phyloP scores from a whole-genome alignment of 192 early-diverging fungal genomes.

The Chytriomyces sp. region DNA sequence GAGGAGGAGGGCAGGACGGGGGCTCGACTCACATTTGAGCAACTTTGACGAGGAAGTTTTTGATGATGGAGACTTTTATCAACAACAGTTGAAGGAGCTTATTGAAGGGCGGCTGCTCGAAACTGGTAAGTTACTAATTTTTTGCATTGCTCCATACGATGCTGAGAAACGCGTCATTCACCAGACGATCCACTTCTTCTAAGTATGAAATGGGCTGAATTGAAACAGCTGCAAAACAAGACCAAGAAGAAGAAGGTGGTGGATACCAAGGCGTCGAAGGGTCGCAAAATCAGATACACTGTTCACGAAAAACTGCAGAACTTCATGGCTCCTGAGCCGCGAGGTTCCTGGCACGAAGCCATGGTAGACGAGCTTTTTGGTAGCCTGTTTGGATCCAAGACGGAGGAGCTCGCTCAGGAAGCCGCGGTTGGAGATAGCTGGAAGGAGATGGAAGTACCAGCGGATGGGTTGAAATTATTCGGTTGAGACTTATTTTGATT shows the following conservation, averaged over 20 bases:
- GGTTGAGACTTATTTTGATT: constrained; percentile 1
- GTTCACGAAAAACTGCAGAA: constrained; percentile 96
- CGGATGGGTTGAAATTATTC: constrained; percentile 29
- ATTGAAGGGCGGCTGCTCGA: constrained; percentile 93
- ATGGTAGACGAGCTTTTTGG: constrained; percentile 91
- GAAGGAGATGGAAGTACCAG: not conserved
- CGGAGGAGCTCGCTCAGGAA: not conserved
- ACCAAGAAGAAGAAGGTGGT: constrained; percentile 76
- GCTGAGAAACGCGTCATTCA: not conserved
- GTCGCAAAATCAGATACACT: constrained; percentile 87
- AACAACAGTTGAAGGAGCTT: constrained; percentile 88
- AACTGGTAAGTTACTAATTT: constrained; percentile 47
- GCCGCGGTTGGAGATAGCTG: not conserved
- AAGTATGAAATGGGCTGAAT: constrained; percentile 80
- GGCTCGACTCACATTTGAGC: constrained; percentile 58
- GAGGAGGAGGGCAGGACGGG: constrained; percentile 20
- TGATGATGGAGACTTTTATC: constrained; percentile 96
- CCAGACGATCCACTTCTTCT: constrained; percentile 82
- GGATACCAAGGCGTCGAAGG: constrained; percentile 89
- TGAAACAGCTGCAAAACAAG: constrained; percentile 65
- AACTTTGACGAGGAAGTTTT: constrained; percentile 88
- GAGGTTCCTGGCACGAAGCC: constrained; percentile 90
- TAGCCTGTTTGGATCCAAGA: constrained; percentile 68
- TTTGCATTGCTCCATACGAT: not conserved
- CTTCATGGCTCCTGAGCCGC: constrained; percentile 92